Percentiles rank a stretch among this genome's conserved stretches.
These are phyloP conservation scores for Telfairia occidentalis DNA, from an alignment of 331 rosid genomes.

Conservation along the genomic window DNA sequence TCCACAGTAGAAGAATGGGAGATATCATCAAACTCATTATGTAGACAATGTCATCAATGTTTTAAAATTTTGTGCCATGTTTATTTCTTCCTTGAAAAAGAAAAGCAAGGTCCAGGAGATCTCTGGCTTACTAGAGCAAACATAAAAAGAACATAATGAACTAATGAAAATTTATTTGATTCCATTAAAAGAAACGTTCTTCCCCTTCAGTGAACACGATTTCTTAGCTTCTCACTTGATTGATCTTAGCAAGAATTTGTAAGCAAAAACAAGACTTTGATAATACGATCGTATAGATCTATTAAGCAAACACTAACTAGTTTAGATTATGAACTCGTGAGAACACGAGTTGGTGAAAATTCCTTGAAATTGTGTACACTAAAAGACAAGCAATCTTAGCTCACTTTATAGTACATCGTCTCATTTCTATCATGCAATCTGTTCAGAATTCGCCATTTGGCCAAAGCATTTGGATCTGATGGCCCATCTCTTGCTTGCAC, in stretches of 20 bases:
- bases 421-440: conserved; percentile 97
- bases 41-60: neutral
- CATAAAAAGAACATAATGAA: neutral
- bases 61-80: neutral
- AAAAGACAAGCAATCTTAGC: conserved; percentile 16
- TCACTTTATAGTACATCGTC: conserved; percentile 89
- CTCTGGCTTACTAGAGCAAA: neutral
- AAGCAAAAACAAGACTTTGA: neutral
- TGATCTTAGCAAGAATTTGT: neutral
- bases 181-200: neutral
- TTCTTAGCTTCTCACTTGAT: neutral
- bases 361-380: neutral
- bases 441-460: conserved; percentile 96
- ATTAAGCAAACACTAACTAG: neutral
- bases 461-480: conserved; percentile 86
- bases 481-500: conserved; percentile 98
- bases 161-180: neutral
- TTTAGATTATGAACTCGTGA: neutral
- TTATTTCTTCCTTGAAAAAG: neutral
- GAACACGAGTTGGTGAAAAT: neutral
- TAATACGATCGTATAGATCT: neutral
- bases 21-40: neutral
- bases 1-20: neutral
- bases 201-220: neutral
- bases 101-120: neutral